A percentile compares a stretch with the other conserved stretches of the same genome.
phyloP scores from a whole-genome alignment of 2,329 filamentous ascomycete species.

The Xylariaceae sp. region DNA sequence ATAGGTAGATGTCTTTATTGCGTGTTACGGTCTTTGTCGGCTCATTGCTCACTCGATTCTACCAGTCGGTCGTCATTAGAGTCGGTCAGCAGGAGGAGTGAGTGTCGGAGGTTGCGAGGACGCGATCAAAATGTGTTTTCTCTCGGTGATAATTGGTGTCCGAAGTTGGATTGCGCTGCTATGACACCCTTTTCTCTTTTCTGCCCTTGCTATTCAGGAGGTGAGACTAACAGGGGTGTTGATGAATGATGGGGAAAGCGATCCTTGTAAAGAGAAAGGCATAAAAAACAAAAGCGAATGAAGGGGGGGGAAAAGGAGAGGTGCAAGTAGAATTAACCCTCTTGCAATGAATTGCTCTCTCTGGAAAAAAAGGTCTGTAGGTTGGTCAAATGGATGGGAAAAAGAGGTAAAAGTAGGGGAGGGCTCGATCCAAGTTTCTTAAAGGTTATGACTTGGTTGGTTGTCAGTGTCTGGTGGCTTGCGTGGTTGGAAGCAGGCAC shows the following conservation, averaged over 20 bases:
- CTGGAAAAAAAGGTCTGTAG: not conserved
- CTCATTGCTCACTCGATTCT: constrained; percentile 26
- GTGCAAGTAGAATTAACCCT: not conserved
- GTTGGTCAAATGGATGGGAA: constrained; percentile 4
- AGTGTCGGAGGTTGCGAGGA: constrained; percentile 3
- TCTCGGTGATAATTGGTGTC: constrained; percentile 17
- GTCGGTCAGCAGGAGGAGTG: constrained; percentile 9
- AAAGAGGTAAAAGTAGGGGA: constrained; percentile 7
- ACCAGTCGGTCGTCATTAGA: constrained; percentile 7
- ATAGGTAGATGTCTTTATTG: constrained; percentile 32
- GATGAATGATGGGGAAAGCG: constrained; percentile 16
- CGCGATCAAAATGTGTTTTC: constrained; percentile 2
- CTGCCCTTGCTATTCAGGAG: constrained; percentile 27
- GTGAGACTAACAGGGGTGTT: constrained; percentile 28
- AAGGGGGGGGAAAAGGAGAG: constrained; percentile 5
- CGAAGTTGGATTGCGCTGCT: constrained; percentile 29
- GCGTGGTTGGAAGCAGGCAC: not conserved
- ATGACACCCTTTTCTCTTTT: constrained; percentile 31
- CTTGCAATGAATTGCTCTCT: constrained; percentile 8
- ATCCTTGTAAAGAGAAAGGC: constrained; percentile 12
- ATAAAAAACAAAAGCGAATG: constrained; percentile 12
- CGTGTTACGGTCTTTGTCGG: constrained; percentile 38
- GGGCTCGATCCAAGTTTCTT: constrained; percentile 12
- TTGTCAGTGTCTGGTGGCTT: not conserved
- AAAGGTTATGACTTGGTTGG: constrained; percentile 20